Conservation (phyloP, 2,329 filamentous ascomycete species). For the Beauveria rudraprayagi region DNA sequence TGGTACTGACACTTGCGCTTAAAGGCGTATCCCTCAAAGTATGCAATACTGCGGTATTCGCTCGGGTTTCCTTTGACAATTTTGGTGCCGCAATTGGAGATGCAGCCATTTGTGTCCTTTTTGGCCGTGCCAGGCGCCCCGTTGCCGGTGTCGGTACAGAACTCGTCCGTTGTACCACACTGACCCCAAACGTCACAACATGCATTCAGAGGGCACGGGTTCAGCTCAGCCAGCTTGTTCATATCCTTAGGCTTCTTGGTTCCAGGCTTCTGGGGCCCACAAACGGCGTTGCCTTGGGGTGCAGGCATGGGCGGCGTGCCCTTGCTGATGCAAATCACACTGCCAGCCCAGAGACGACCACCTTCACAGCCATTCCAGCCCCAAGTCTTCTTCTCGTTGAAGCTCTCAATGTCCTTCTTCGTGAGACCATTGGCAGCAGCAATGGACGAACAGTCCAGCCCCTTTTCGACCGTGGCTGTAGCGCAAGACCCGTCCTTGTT, state of each 20-base stretch:
- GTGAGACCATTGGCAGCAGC: constrained; percentile 17
- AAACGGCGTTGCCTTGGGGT: constrained; percentile 15
- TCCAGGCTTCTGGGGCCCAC: constrained; percentile 18
- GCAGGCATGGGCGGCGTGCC: constrained; percentile 17
- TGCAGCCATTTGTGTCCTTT: constrained; percentile 9
- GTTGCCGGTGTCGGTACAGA: constrained; percentile 21
- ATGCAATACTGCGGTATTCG: constrained; percentile 16
- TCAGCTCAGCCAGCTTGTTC: constrained; percentile 16
- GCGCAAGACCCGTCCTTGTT: constrained; percentile 28
- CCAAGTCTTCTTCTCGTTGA: constrained; percentile 22
- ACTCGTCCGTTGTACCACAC: constrained; percentile 32
- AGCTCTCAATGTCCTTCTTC: constrained; percentile 13
- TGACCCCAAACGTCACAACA: constrained; percentile 30
- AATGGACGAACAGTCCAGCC: constrained; percentile 26
- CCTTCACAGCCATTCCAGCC: constrained; percentile 18
- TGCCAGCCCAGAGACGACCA: constrained; percentile 8
- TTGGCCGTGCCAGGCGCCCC: constrained; percentile 11
- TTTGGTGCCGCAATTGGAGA: not conserved
- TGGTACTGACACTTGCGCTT: constrained; percentile 14
- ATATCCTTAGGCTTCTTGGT: constrained; percentile 15
- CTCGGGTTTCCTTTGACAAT: constrained; percentile 10
- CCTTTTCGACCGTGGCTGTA: constrained; percentile 22
- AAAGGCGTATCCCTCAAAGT: constrained; percentile 12
- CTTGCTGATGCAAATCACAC: constrained; percentile 17
- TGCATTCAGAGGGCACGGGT: constrained; percentile 23